Evolutionary conservation across 2,329 filamentous ascomycete genomes (phyloP).

Genomic region (Hypoxylon sp.): DNA sequence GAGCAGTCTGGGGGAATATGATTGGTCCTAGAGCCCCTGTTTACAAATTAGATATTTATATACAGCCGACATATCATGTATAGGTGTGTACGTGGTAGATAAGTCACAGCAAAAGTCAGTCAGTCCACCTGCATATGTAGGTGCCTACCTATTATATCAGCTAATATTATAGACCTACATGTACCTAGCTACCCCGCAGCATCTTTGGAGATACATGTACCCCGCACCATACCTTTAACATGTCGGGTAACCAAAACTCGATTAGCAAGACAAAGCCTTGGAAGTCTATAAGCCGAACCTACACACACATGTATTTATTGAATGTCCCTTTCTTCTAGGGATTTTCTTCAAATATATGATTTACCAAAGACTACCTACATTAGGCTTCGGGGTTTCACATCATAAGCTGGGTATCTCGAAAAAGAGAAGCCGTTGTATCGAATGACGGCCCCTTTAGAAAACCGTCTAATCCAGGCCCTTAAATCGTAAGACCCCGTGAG

Average conservation of each 20-base stretch:
- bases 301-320: too few relatives aligned
- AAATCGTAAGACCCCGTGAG: conserved; percentile 67
- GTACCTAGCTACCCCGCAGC: too few relatives aligned
- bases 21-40: not conserved
- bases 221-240: too few relatives aligned
- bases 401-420: conserved; percentile 47
- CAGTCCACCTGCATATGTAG: too few relatives aligned
- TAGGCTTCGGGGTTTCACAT: conserved; percentile 4
- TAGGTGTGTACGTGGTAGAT: not conserved
- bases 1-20: not conserved
- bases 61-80: too few relatives aligned
- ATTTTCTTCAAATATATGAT: not conserved
- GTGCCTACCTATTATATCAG: too few relatives aligned
- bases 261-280: too few relatives aligned
- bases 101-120: too few relatives aligned
- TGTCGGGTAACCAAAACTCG: too few relatives aligned
- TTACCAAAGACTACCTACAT: conserved; percentile 2
- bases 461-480: conserved; percentile 61
- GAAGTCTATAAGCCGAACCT: too few relatives aligned
- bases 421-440: conserved; percentile 18
- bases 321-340: not conserved
- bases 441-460: not conserved
- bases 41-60: not conserved
- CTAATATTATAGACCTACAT: too few relatives aligned
- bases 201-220: too few relatives aligned